phyloP scores from a whole-genome alignment of 768 basidiomycete species.

The Boletus subcaerulescens region DNA sequence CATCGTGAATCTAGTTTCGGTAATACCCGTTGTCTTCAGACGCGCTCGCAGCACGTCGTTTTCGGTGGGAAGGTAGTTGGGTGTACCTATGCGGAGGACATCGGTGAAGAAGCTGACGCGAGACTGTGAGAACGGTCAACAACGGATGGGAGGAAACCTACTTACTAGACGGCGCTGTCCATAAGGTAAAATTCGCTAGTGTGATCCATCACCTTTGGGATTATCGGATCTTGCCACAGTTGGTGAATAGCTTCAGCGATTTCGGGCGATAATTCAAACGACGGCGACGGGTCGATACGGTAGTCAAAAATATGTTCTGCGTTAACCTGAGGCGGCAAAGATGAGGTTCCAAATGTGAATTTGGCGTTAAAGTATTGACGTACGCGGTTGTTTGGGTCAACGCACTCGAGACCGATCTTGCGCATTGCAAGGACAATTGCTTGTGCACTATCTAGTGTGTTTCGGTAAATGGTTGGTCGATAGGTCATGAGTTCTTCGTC shows the following conservation, averaged over 20 bases:
- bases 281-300: slow-evolving; percentile 39
- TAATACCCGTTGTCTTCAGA: slow-evolving; percentile 86
- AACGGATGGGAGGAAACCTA: slow-evolving; percentile 8
- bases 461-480: slow-evolving; percentile 76
- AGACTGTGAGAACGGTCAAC: background rate
- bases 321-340: slow-evolving; percentile 34
- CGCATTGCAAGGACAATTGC: slow-evolving; percentile 82
- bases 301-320: slow-evolving; percentile 65
- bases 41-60: slow-evolving; percentile 87
- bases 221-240: slow-evolving; percentile 68
- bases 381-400: slow-evolving; percentile 60
- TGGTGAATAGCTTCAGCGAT: slow-evolving; percentile 67
- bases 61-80: slow-evolving; percentile 82
- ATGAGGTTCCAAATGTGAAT: background rate
- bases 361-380: background rate
- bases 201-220: slow-evolving; percentile 50
- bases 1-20: slow-evolving; percentile 74
- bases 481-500: slow-evolving; percentile 72
- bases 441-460: slow-evolving; percentile 87
- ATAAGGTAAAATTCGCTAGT: slow-evolving; percentile 84
- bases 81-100: slow-evolving; percentile 76
- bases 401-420: slow-evolving; percentile 79
- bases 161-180: slow-evolving; percentile 91
- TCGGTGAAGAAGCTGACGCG: slow-evolving; percentile 75
- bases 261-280: slow-evolving; percentile 53